Evolutionary conservation across 2,329 filamentous ascomycete species (phyloP).

Genomic region (Phyllachora maydis): DNA sequence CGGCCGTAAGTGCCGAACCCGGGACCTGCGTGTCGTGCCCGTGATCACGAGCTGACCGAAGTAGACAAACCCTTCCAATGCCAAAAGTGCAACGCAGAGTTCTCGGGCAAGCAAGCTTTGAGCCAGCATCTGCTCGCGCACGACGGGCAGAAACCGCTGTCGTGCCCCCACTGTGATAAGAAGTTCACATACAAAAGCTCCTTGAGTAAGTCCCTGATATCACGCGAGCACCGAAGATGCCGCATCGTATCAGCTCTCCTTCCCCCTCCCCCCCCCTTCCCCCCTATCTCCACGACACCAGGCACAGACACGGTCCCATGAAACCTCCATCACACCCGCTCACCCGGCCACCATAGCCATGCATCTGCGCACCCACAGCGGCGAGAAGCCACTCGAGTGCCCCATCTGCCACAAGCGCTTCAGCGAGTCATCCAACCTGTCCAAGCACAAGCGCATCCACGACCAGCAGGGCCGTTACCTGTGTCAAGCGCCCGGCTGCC

Average conservation of each 20-base stretch:
- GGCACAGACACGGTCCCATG: constrained; percentile 1
- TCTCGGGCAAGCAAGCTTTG: constrained; percentile 47
- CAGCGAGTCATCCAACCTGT: constrained; percentile 44
- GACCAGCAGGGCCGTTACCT: constrained; percentile 26
- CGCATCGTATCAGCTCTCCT: background rate
- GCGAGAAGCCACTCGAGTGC: constrained; percentile 39
- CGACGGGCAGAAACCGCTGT: constrained; percentile 41
- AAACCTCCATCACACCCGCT: too few relatives aligned
- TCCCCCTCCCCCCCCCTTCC: too few relatives aligned
- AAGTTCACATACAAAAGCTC: constrained; percentile 48
- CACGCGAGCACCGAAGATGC: too few relatives aligned
- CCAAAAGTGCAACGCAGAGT: constrained; percentile 28
- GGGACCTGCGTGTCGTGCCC: too few relatives aligned
- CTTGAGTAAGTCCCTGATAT: constrained; percentile 31
- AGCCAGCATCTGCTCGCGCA: constrained; percentile 48
- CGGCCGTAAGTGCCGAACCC: constrained; percentile 28
- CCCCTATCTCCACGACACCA: constrained; percentile 1
- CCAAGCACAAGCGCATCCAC: constrained; percentile 44
- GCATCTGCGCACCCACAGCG: constrained; percentile 45
- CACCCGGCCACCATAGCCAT: too few relatives aligned
- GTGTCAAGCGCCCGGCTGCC: constrained; percentile 26
- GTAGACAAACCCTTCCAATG: constrained; percentile 41
- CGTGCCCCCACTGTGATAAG: constrained; percentile 33
- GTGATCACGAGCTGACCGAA: constrained; percentile 5
- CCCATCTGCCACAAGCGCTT: constrained; percentile 37